Evolutionary conservation across 805 yeast species (phyloP).

Genomic region (Blastobotrys muscicola): DNA sequence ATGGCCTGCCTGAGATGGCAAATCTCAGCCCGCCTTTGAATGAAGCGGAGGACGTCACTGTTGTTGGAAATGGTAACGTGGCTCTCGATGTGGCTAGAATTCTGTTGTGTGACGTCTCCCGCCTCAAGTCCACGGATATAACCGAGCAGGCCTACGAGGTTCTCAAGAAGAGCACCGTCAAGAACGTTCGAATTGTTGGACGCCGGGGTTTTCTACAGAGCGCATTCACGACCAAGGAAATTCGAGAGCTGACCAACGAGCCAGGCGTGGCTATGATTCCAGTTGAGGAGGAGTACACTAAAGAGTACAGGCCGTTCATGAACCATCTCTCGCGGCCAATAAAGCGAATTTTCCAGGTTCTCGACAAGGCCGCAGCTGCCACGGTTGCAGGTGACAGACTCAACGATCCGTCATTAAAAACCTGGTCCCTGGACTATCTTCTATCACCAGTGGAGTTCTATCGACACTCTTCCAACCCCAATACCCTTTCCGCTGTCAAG

Average conservation of each 20-base stretch:
- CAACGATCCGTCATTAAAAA: slow-evolving; percentile 15
- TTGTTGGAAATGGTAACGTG: slow-evolving; percentile 96
- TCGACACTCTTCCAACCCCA: slow-evolving; percentile 27
- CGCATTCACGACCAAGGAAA: slow-evolving; percentile 87
- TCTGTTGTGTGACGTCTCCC: slow-evolving; percentile 47
- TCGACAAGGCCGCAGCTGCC: slow-evolving; percentile 42
- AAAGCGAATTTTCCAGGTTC: slow-evolving; percentile 56
- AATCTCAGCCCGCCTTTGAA: slow-evolving; percentile 48
- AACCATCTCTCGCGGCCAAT: slow-evolving; percentile 40
- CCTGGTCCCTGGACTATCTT: slow-evolving; percentile 66
- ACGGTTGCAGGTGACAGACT: slow-evolving; percentile 5
- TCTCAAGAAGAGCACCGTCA: slow-evolving; percentile 46
- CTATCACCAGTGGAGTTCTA: slow-evolving; percentile 50
- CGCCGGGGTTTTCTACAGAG: slow-evolving; percentile 75
- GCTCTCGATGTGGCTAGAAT: slow-evolving; percentile 86
- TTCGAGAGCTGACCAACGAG: slow-evolving; percentile 71
- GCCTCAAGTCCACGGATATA: slow-evolving; percentile 68
- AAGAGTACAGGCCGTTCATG: slow-evolving; percentile 24
- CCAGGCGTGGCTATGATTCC: slow-evolving; percentile 42
- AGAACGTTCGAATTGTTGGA: slow-evolving; percentile 64
- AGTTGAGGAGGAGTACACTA: slow-evolving; percentile 31
- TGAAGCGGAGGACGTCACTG: slow-evolving; percentile 53
- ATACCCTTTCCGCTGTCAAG: slow-evolving; percentile 35
- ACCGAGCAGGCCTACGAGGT: slow-evolving; percentile 46
- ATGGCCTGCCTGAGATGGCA: slow-evolving; percentile 65